Base-by-base conservation (phyloP, 805 yeast genomes). In the Ogataea dorogensis region DNA sequence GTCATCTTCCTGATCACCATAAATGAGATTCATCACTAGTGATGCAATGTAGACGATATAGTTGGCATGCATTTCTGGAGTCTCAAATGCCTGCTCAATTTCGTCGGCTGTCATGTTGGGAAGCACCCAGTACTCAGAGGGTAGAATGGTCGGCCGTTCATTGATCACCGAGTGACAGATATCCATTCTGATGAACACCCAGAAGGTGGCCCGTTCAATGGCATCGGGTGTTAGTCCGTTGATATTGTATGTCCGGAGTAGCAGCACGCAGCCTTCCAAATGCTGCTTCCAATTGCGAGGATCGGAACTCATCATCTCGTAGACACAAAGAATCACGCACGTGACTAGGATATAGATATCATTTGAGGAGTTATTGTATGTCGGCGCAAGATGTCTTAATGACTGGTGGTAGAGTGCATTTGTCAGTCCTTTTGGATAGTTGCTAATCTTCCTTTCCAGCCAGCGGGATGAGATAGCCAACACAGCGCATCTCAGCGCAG, bases 141-240 rank as follows among this genome's bases (percentile, higher is more conserved):
- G 61, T 12, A 64, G 54, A 35, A 65, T 55, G 0, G 71, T 64
- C 1, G 55, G 46, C 31, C 60, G 55, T 34, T 67, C 71, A 24
- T 64, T 65, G 19, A 67, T 63, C 7, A 65, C 59, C 0, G 67
- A 67, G 25, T 62, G 54, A 31, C 63, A 59, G 3, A 66, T 59
- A 38, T 65, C 72, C 70, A 66, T 66, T 30, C 73, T 49, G 3
- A 68, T 65, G 38, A 65, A 59, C 21, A 61, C 58, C 72, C 71
- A 68, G 38, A 67, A 68, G 12, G 64, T 48, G 1, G 67, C 64
- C 19, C 68, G 41, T 19, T 61, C 65, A 16, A 62, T 49, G 11
- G 40, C 46, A 15, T 56, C 46, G 24, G 57, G 45, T 3, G 50
- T 32, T 31, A 67, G 56, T 0, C 72, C 71, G 42, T 60, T 48